A percentile compares a stretch with the other conserved stretches of the same genome.
Conservation (phyloP, 768 basidiomycete species). For the Amyloporia xantha region DNA sequence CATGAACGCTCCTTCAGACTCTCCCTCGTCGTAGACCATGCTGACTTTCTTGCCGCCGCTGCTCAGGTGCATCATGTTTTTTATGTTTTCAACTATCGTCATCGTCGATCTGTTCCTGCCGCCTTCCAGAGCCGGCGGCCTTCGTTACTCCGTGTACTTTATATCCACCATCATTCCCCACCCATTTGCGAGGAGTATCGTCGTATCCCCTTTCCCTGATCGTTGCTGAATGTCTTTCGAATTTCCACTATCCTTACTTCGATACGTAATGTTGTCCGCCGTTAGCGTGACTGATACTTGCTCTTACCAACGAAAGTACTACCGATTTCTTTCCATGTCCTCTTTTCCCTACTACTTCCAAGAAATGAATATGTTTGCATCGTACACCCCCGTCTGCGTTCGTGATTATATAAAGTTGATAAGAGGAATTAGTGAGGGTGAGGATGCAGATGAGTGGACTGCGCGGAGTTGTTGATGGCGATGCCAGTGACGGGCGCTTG, state of each 20-base stretch:
- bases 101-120: not conserved
- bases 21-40: conserved; percentile 5
- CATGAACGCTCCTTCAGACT: conserved; percentile 7
- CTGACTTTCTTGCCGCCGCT: conserved; percentile 23
- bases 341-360: no score
- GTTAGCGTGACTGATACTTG: not conserved
- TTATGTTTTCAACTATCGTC: conserved; percentile 12
- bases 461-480: no score
- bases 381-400: no score
- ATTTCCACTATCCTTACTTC: not conserved
- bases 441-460: no score
- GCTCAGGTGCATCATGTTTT: conserved; percentile 14
- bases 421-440: no score
- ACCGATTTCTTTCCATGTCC: no score
- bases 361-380: no score
- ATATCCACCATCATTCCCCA: conserved; percentile 29
- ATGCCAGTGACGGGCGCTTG: no score
- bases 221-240: not conserved
- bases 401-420: no score
- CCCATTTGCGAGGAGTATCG: conserved; percentile 49
- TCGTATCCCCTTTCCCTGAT: conserved; percentile 37
- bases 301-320: not conserved
- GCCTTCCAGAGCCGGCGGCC: conserved; percentile 18
- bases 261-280: not conserved
- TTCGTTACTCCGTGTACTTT: conserved; percentile 40